A percentile compares a stretch with the other conserved stretches of the same genome.
Conservation (phyloP, 192 early-diverging fungal species). For the Podila verticillata region DNA sequence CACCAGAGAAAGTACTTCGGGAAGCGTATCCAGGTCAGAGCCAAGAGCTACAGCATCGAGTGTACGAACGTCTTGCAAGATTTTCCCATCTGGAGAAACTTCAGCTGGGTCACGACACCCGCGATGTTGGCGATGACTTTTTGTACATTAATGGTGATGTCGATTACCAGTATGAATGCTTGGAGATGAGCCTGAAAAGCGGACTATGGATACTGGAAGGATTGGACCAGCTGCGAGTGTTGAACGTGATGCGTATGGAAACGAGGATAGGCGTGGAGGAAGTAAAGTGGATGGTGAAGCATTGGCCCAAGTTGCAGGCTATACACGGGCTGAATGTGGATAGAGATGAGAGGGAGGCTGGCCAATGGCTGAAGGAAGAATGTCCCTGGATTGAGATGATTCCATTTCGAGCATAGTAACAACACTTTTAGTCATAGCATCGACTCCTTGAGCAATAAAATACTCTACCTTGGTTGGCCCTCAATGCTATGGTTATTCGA, state of each 20-base stretch:
- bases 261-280: neutral
- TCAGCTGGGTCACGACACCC: neutral
- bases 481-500: no score
- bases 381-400: no score
- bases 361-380: no score
- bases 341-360: no score
- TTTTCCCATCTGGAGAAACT: neutral
- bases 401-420: no score
- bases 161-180: neutral
- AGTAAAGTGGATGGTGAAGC: constrained; percentile 2
- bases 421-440: no score
- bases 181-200: constrained; percentile 1
- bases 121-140: neutral
- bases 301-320: neutral
- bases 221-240: neutral
- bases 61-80: constrained; percentile 9
- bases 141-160: neutral
- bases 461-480: no score
- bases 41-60: neutral
- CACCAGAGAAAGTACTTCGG: no score
- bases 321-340: neutral
- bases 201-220: constrained; percentile 2
- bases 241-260: neutral
- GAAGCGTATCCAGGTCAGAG: no score
- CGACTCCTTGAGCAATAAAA: no score